Evolutionary conservation across 2,329 filamentous ascomycete genomes (phyloP).

Genomic region (Calonectria montana): DNA sequence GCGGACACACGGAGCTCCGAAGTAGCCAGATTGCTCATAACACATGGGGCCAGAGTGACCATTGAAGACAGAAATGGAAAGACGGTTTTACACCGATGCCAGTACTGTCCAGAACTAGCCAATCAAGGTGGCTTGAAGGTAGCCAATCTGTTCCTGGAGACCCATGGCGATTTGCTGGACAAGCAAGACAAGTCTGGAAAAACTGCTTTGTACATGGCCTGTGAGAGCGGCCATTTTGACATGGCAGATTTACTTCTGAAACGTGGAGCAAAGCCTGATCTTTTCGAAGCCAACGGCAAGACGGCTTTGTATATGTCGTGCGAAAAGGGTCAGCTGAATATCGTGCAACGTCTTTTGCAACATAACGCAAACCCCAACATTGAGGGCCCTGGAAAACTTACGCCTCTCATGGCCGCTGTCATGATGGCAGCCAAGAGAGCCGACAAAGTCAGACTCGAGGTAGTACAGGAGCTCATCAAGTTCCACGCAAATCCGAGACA

Average conservation of each 20-base stretch:
- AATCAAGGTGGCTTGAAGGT: constrained; percentile 9
- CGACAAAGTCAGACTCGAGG: neutral
- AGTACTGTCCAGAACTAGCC: neutral
- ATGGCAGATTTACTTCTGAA: constrained; percentile 15
- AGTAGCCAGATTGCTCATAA: neutral
- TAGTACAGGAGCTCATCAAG: neutral
- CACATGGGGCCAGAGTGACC: neutral
- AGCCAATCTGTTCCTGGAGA: neutral
- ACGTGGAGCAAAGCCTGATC: neutral
- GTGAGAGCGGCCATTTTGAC: constrained; percentile 9
- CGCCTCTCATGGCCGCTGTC: neutral
- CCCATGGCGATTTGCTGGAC: neutral
- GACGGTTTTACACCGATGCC: constrained; percentile 9
- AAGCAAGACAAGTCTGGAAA: constrained; percentile 10
- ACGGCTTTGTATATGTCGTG: neutral
- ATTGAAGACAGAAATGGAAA: neutral
- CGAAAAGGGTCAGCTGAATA: neutral
- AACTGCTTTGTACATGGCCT: constrained; percentile 16
- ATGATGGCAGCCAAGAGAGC: constrained; percentile 5
- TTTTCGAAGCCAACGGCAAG: constrained; percentile 10
- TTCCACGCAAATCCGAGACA: neutral
- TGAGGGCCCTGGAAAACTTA: neutral
- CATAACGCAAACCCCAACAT: neutral
- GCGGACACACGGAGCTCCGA: constrained; percentile 3
- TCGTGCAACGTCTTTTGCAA: constrained; percentile 2